Evolutionary conservation across 1,284 basidiomycete species (phyloP), one percentile per base, ranked within the genome.

Genomic region (Prillingera fragicola): DNA sequence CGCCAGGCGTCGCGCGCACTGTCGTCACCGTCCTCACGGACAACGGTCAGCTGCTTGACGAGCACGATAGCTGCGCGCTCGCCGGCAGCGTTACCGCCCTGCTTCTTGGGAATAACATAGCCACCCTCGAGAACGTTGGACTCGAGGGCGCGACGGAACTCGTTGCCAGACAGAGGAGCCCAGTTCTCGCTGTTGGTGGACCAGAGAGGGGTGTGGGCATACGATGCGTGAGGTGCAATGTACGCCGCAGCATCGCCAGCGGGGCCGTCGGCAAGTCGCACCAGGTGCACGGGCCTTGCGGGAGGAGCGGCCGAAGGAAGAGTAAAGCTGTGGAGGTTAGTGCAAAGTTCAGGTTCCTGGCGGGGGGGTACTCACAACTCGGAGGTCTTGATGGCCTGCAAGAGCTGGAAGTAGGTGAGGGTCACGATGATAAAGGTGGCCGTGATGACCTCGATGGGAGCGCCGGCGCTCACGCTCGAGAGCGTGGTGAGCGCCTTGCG

Each of bases 341-440:
- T 14, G 33, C n/a, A n/a, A n/a, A n/a, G n/a, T n/a, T n/a, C n/a
- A n/a, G n/a, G n/a, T n/a, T n/a, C n/a, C n/a, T n/a, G n/a, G n/a
- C n/a, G n/a, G n/a, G n/a, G n/a, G n/a, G 8, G 8, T 6, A 63
- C 63, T 60, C 44, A 70, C 65, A 77, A 75, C 48, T 74, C 70
- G 23, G 72, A 74, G 38, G 72, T 69, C 37, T 88, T 88, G 66
- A 92, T 83, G 33, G 87, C 85, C 51, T 81, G 80, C 45, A 96
- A 78, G 51, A 94, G 78, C 67, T 91, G 87, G 68, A 95, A 92
- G 72, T 95, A 95, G 38, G 85, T 84, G 32, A 95, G 78, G 3
- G 91, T 95, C 26, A 85, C 85, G 49, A 90, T 70, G 63, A 91
- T 80, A 66, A 83, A 87, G 71, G 87, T 84, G 62, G 82, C 80